Percentiles rank a stretch among this genome's conserved stretches.
Conservation (phyloP, 768 basidiomycete genomes). For the Panus rudis region DNA sequence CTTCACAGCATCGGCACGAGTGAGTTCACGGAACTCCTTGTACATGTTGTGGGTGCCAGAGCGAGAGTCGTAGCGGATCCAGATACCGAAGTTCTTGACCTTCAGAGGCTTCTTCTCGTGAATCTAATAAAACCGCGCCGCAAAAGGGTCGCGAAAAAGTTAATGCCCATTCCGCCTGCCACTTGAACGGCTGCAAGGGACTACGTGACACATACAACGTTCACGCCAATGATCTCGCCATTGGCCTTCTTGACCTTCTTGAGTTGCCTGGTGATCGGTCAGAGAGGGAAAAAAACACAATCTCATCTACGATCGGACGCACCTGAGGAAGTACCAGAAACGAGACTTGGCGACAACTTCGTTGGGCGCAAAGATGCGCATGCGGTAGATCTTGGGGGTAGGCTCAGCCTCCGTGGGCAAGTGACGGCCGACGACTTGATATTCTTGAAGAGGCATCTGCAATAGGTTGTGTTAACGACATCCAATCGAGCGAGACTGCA, state of each 20-base stretch:
- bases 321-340: constrained; percentile 99
- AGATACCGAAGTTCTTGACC: constrained; percentile 99
- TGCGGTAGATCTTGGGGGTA: constrained; percentile 97
- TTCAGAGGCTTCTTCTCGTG: constrained; percentile 96
- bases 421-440: constrained; percentile 96
- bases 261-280: constrained; percentile 56
- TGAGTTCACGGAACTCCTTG: constrained; percentile 97
- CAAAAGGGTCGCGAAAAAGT: constrained; percentile 23
- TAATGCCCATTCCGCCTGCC: constrained; percentile 70
- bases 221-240: constrained; percentile 98
- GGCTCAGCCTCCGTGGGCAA: constrained; percentile 90
- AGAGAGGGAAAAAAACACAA: not conserved
- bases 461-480: constrained; percentile 11
- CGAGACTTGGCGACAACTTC: constrained; percentile 98
- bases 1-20: constrained; percentile 92
- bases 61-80: constrained; percentile 99
- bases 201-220: constrained; percentile 69
- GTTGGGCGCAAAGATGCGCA: constrained; percentile 99
- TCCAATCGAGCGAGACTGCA: constrained; percentile 17
- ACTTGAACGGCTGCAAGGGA: constrained; percentile 71
- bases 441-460: constrained; percentile 82
- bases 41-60: constrained; percentile 99
- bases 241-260: constrained; percentile 99
- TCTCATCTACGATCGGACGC: constrained; percentile 19
- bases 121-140: constrained; percentile 53